Conservation (phyloP, 257 asterid genomes). For the Capsicum rhomboideum region DNA sequence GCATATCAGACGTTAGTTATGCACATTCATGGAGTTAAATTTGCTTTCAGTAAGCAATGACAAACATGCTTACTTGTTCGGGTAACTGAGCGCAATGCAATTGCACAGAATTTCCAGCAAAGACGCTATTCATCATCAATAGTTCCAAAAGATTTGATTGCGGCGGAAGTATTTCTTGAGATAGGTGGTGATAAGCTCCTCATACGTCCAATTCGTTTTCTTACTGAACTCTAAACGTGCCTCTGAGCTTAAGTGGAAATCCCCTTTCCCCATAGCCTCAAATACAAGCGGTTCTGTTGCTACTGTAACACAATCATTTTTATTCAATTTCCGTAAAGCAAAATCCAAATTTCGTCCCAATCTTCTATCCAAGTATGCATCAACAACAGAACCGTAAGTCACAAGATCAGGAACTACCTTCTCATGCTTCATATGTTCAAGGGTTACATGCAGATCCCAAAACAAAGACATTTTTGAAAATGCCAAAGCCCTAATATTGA, state of each 20-base stretch:
- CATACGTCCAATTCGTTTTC: constrained; percentile 50
- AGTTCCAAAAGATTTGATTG: constrained; percentile 85
- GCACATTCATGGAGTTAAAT: not conserved
- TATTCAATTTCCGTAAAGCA: constrained; percentile 38
- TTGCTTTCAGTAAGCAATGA: not conserved
- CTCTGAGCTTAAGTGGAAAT: constrained; percentile 69
- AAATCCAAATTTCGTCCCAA: constrained; percentile 71
- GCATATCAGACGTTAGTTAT: not conserved
- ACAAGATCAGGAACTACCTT: constrained; percentile 78
- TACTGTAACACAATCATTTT: constrained; percentile 27
- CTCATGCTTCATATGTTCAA: constrained; percentile 81
- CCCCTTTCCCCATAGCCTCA: constrained; percentile 88
- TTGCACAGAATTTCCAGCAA: not conserved
- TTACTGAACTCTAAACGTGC: constrained; percentile 38
- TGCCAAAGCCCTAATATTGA: constrained; percentile 71
- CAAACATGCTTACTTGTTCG: not conserved
- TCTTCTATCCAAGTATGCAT: constrained; percentile 70
- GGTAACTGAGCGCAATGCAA: not conserved
- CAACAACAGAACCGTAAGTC: constrained; percentile 79
- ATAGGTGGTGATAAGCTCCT: constrained; percentile 45
- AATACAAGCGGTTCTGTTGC: constrained; percentile 63
- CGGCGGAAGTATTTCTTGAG: constrained; percentile 57
- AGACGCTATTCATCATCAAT: constrained; percentile 25
- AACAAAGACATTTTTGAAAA: constrained; percentile 83
- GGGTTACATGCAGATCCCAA: constrained; percentile 88